Conservation (phyloP, 192 early-diverging fungal genomes). For the Coemansia nantahalensis region DNA sequence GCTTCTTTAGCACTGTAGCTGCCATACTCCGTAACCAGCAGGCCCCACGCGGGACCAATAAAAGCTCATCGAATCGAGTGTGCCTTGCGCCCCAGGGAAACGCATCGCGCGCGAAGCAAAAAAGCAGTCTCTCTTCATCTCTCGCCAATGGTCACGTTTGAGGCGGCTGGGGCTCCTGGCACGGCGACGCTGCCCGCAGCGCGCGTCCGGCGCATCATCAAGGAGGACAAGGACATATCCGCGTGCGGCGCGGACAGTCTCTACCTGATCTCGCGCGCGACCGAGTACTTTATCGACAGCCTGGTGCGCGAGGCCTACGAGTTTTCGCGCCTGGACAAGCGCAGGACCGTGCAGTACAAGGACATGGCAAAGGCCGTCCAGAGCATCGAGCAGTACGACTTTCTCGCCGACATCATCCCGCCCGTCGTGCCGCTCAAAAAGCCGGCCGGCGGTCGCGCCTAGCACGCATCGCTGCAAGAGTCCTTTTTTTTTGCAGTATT, state of each 20-base stretch:
- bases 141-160: constrained; percentile 25
- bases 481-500: no score
- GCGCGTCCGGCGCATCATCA: constrained; percentile 69
- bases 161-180: constrained; percentile 39
- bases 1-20: no score
- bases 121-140: neutral
- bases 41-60: no score
- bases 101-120: no score
- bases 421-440: constrained; percentile 30
- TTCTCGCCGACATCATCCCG: constrained; percentile 42
- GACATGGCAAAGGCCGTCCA: constrained; percentile 63
- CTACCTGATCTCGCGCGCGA: constrained; percentile 63
- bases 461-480: no score
- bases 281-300: constrained; percentile 70
- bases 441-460: neutral
- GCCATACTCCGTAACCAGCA: no score
- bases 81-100: no score
- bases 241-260: constrained; percentile 66
- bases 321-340: constrained; percentile 62
- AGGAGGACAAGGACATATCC: constrained; percentile 70
- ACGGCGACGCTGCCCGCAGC: constrained; percentile 60
- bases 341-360: constrained; percentile 71
- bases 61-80: no score
- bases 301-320: constrained; percentile 62
- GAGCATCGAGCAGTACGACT: constrained; percentile 56